Evolutionary conservation across 2,329 filamentous ascomycete species (phyloP), one percentile per base, ranked within the genome.

Genomic region (Diaporthe vaccinii): DNA sequence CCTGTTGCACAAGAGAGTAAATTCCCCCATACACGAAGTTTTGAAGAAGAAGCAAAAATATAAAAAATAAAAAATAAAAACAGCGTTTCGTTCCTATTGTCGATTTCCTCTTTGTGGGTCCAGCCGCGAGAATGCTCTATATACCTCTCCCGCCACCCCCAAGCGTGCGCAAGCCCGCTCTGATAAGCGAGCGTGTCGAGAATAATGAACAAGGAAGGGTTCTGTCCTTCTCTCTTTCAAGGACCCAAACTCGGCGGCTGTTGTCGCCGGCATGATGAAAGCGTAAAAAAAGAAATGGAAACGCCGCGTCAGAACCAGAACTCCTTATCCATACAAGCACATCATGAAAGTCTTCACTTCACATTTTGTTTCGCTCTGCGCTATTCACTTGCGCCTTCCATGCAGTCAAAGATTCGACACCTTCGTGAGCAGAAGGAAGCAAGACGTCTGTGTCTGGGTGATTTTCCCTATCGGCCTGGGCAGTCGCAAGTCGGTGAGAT

Each of bases 301-400:
- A 73, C 67, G 70, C 70, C 62, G 39, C 28, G 61, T 75, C 59
- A 72, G 59, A 73, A 75, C 49, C 36, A 34, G 15, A 41, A 65
- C 44, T 59, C 51, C 55, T 34, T 39, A 28, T 68, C 49, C 65
- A 25, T 55, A 69, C 65, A 69, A 55, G 34, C 65, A 69, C 34
- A n/a, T 53, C 65, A 69, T 69, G n/a, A 69, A 41, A 69, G 46
- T 20, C 34, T 34, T 49, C 49, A 17, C 41, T n/a, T 69, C 65
- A 55, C n/a, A 69, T 69, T 69, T 69, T 69, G 49, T 39, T 55
- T 55, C 39, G 51, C 65, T 55, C 49, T 55, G 65, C 65, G 65
- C 65, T 39, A 41, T 41, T 68, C 46, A 55, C n/a, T 1, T 55
- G 65, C 65, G 65, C 65, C 46, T 55, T 34, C 34, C 34, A 69